These are phyloP conservation scores for Ophiostoma sp. DNA, from an alignment of 2,329 filamentous ascomycete genomes.

Conservation along the genomic window DNA sequence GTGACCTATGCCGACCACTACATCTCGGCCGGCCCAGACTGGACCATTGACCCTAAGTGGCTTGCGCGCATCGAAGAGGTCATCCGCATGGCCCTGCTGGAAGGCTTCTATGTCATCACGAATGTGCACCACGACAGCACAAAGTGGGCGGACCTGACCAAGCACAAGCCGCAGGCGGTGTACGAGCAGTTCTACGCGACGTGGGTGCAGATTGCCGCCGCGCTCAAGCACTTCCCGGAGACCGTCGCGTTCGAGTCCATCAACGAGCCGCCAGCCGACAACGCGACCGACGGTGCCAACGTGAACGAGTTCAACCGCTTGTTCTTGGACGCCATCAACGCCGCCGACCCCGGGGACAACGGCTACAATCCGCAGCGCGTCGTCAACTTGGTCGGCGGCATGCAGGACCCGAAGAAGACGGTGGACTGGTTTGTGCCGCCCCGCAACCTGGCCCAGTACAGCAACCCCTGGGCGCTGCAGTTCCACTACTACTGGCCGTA, in stretches of 20 bases:
- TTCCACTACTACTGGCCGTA: constrained; percentile 58
- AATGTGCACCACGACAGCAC: constrained; percentile 57
- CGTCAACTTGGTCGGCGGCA: constrained; percentile 49
- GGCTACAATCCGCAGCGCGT: constrained; percentile 52
- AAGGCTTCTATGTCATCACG: constrained; percentile 48
- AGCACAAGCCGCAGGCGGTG: constrained; percentile 44
- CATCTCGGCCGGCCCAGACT: constrained; percentile 41
- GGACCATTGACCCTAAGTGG: constrained; percentile 50
- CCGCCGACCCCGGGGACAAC: constrained; percentile 25
- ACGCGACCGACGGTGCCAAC: constrained; percentile 44
- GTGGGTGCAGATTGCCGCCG: constrained; percentile 53
- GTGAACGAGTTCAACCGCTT: constrained; percentile 53
- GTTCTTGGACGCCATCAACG: constrained; percentile 49
- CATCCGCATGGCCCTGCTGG: constrained; percentile 48
- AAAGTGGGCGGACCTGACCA: constrained; percentile 52
- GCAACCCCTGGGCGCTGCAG: constrained; percentile 55
- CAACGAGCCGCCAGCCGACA: constrained; percentile 53
- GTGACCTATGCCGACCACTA: constrained; percentile 57
- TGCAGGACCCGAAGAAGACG: constrained; percentile 49
- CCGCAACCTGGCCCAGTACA: constrained; percentile 41
- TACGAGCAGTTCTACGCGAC: constrained; percentile 51
- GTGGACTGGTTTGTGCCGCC: constrained; percentile 49
- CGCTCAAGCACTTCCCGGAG: constrained; percentile 50
- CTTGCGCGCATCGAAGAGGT: constrained; percentile 53
- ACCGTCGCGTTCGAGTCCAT: constrained; percentile 53